Base-by-base conservation (phyloP, 768 basidiomycete genomes). In the Tylopilus subfusipes region DNA sequence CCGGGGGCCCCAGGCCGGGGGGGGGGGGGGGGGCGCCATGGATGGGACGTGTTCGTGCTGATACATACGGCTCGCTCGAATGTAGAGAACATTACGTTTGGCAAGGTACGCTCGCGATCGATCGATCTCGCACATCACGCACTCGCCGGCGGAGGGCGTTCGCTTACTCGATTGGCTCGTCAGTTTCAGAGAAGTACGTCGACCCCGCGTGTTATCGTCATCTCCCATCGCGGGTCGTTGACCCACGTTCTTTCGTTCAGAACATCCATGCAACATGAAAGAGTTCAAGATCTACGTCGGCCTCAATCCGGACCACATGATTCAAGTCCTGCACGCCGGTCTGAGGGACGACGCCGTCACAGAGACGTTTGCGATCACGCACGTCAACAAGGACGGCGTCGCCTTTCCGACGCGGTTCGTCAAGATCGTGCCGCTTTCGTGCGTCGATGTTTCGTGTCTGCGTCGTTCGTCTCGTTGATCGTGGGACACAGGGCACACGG, bases 211-310 rank as follows among this genome's bases (percentile, higher is more conserved):
- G n/a, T 19, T 19, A 19, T 18, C 34, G 34, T 38, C 3, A 19
- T 39, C 11, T 29, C 1, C 12, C 5, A 13, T 36, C 47, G 34
- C 5, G 16, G 30, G 2, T 5, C 10, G 45, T 22, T 46, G 30
- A 46, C 13, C n/a, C 6, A 13, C n/a, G 9, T 10, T 5, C 6
- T 1, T 9, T 14, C 13, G 4, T 54, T n/a, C 55, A 91, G 89
- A 79, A 19, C 89, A 91, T 69, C 88, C 88, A 30, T 92, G 90
- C 64, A 90, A 90, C 62, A 84, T 88, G 84, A 89, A 88, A 64
- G 87, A 90, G 52, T 87, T 92, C 75, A 85, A 84, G 66, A 64
- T 91, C 12, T 83, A 80, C 54, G 80, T 84, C 19, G 90, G 89
- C 7, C 70, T 79, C 36, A 76, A 79, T 22, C 77, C 81, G 55